Evolutionary conservation across 768 basidiomycete genomes (phyloP).

Genomic region (Termitomyces sp.): DNA sequence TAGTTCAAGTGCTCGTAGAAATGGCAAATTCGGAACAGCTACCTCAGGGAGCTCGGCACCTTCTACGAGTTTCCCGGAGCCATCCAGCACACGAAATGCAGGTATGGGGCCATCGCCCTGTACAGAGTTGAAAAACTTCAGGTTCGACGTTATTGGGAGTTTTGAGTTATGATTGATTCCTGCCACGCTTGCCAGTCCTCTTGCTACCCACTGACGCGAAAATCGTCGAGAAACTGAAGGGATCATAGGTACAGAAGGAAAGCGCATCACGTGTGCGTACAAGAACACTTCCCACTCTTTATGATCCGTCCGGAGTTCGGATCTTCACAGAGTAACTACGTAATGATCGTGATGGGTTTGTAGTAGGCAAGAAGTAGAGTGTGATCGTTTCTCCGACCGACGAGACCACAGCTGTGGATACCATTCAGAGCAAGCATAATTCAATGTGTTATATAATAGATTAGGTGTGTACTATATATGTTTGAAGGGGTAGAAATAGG

Average conservation of each 20-base stretch:
- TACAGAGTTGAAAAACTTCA: constrained; percentile 80
- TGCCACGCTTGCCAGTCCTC: constrained; percentile 13
- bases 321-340: background rate
- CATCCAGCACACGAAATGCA: constrained; percentile 82
- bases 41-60: constrained; percentile 78
- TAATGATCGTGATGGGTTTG: no score
- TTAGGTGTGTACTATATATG: no score
- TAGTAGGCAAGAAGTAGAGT: no score
- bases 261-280: constrained; percentile 15
- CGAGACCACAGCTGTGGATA: no score
- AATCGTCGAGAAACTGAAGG: constrained; percentile 16
- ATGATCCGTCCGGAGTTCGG: background rate
- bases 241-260: constrained; percentile 19
- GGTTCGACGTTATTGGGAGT: constrained; percentile 63
- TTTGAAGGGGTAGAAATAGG: no score
- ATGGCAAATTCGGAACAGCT: background rate
- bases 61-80: constrained; percentile 65
- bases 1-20: background rate
- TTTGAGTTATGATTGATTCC: constrained; percentile 33
- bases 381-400: no score
- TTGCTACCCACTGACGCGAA: constrained; percentile 12
- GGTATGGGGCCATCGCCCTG: constrained; percentile 64
- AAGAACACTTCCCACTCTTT: no score
- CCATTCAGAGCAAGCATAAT: no score
- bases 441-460: no score